Evolutionary conservation across 2,329 filamentous ascomycete genomes (phyloP), one percentile per base, ranked within the genome.

Genomic region (Aspergillus niger): DNA sequence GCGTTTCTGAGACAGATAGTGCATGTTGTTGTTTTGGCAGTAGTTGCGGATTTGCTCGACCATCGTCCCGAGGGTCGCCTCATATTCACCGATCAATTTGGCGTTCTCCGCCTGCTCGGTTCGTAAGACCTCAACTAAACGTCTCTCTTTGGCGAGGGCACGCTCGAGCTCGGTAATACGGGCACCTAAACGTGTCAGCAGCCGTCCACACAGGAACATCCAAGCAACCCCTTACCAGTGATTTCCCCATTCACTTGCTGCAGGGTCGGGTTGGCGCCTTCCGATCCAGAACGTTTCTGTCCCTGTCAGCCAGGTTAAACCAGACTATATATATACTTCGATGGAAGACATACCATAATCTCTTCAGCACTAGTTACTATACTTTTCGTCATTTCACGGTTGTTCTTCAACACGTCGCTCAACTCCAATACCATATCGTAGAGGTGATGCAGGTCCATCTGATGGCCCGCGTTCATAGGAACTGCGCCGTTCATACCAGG

Each of bases 41-140:
- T 82, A 82, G 66, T 79, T 79, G 60, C 81, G 80, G 57, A 82
- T 80, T 62, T 81, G 79, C 57, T 82, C 80, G 17, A 81, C 79
- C 70, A 82, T 80, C 6, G 73, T 76, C 41, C 80, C 80, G 26
- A 83, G 72, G 8, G 71, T 75, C 13, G 75, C 72, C 64, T 82
- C 80, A 61, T 82, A 83, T 64, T 81, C 79, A 20, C 74, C 76
- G 26, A 83, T 80, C 38, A 83, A 64, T 55, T 77, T 78, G 53
- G 75, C 77, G 62, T 82, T 82, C 61, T 82, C 81, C 13, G 70
- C 66, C 60, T 82, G 80, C 64, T 83, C 80, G 41, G 76, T 74
- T 55, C 78, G 77, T 53, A 81, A 72, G 15, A 77, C 67, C 58
- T 79, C 77, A 39, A 76, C 72, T 32, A 74, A 67, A 36, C 76